phyloP scores from a whole-genome alignment of 2,329 filamentous ascomycete genomes.

The Cyphellophora europaea region DNA sequence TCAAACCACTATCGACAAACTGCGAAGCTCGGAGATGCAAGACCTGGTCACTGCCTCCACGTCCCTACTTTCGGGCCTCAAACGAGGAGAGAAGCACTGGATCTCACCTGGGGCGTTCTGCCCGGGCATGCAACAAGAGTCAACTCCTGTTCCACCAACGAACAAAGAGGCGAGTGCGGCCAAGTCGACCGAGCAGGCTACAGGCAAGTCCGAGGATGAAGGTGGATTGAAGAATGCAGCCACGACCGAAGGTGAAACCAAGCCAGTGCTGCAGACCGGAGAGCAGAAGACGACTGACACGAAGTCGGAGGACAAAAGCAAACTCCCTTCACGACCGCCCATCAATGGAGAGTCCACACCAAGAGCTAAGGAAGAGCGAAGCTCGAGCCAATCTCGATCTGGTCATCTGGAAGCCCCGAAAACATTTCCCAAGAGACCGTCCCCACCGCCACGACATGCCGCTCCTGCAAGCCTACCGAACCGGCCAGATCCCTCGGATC shows the following conservation, averaged over 20 bases:
- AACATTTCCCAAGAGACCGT: constrained; percentile 27
- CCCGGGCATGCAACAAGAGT: constrained; percentile 8
- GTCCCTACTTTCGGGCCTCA: constrained; percentile 39
- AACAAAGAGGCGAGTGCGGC: constrained; percentile 7
- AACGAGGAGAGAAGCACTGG: constrained; percentile 39
- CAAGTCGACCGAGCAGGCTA: constrained; percentile 3
- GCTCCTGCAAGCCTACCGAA: constrained; percentile 28
- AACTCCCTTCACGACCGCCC: background rate
- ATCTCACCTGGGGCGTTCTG: constrained; percentile 37
- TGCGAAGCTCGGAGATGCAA: constrained; percentile 36
- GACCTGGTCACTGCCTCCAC: constrained; percentile 41
- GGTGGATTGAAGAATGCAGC: no score
- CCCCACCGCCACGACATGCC: constrained; percentile 23
- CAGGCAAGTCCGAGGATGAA: constrained; percentile 8
- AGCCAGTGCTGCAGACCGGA: constrained; percentile 6
- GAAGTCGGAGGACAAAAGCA: background rate
- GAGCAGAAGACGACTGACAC: constrained; percentile 8
- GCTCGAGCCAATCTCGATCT: constrained; percentile 5
- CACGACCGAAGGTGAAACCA: constrained; percentile 5
- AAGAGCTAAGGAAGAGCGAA: background rate
- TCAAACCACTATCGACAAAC: constrained; percentile 30
- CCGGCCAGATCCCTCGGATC: constrained; percentile 21
- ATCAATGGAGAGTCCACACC: background rate
- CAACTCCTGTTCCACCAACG: constrained; percentile 24
- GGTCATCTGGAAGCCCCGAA: constrained; percentile 9